A percentile compares a stretch with the other conserved stretches of the same genome.
Conservation (phyloP, 192 early-diverging fungal genomes). For the Backusella tuberculispora region DNA sequence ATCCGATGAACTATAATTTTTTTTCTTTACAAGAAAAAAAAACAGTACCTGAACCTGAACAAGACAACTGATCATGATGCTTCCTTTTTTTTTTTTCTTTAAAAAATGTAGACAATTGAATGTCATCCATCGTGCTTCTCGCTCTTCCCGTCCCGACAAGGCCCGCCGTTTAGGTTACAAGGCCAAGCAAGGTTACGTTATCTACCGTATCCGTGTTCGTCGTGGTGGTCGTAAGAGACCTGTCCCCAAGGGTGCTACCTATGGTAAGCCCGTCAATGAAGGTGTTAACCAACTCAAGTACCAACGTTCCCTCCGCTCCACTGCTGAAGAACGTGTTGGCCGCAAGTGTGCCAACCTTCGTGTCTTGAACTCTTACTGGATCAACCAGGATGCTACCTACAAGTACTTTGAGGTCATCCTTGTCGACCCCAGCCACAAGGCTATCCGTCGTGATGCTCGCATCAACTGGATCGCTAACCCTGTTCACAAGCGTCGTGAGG, state of each 20-base stretch:
- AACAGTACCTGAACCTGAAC: neutral
- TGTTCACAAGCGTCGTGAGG: slow-evolving; percentile 98
- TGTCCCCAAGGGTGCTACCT: no score
- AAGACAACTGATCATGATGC: neutral
- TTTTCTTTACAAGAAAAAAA: neutral
- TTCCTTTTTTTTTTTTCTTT: slow-evolving; percentile 4
- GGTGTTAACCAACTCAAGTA: slow-evolving; percentile 99
- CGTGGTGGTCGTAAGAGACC: no score
- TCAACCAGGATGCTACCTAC: slow-evolving; percentile 99
- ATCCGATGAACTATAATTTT: slow-evolving; percentile 19
- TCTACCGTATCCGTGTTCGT: no score
- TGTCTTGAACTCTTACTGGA: slow-evolving; percentile 99
- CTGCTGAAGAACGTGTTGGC: slow-evolving; percentile 97
- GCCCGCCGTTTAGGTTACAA: slow-evolving; percentile 99
- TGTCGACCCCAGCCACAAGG: slow-evolving; percentile 96
- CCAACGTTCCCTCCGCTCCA: slow-evolving; percentile 90
- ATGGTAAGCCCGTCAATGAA: no score
- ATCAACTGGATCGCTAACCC: slow-evolving; percentile 99
- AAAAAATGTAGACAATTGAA: slow-evolving; percentile 78
- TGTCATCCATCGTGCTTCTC: slow-evolving; percentile 96
- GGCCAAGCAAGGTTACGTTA: slow-evolving; percentile 99
- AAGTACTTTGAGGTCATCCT: slow-evolving; percentile 99
- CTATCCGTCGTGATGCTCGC: slow-evolving; percentile 96
- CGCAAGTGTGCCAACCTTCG: slow-evolving; percentile 96
- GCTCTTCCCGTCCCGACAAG: slow-evolving; percentile 98